A percentile compares a stretch with the other conserved stretches of the same genome.
Evolutionary conservation across 371 early-diverging fungal species (phyloP).

Genomic region (Zychaea mexicana): DNA sequence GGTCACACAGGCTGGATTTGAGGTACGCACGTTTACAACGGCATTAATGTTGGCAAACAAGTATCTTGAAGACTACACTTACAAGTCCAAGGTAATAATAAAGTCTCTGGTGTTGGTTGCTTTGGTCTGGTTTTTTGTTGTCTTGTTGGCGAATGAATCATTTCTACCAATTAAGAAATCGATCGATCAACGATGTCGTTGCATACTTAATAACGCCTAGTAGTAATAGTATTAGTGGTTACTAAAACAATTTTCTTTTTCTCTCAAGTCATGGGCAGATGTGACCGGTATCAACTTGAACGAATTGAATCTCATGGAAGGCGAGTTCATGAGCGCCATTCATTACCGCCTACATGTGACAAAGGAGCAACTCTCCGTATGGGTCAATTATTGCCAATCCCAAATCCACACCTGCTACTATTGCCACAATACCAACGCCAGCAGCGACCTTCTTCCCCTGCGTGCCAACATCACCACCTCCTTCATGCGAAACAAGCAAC

Average conservation of each 20-base stretch:
- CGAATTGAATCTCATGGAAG: slow-evolving; percentile 73
- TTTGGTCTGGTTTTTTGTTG: too few species aligned
- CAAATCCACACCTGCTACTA: neutral
- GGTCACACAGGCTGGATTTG: slow-evolving; percentile 49
- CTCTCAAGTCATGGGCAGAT: slow-evolving; percentile 64
- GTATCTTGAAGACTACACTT: slow-evolving; percentile 70
- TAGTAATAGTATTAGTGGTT: too few species aligned
- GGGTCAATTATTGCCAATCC: neutral
- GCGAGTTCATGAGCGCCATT: slow-evolving; percentile 59
- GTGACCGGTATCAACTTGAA: slow-evolving; percentile 59
- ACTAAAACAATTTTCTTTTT: too few species aligned
- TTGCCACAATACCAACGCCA: neutral
- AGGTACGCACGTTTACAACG: slow-evolving; percentile 62
- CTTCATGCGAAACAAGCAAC: too few species aligned
- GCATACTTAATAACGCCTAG: too few species aligned
- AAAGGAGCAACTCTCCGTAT: neutral
- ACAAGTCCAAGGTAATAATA: slow-evolving; percentile 51
- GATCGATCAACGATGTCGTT: neutral
- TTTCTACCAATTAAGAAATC: too few species aligned
- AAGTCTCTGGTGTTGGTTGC: neutral
- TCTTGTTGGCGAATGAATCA: too few species aligned
- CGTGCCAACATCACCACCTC: too few species aligned
- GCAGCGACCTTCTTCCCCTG: neutral
- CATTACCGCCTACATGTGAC: neutral
- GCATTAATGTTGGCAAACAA: slow-evolving; percentile 66